Percentiles rank a stretch among this genome's conserved stretches.
These are phyloP conservation scores for Exobasidium rhododendri DNA, from an alignment of 1,284 basidiomycete species.

Conservation along the genomic window DNA sequence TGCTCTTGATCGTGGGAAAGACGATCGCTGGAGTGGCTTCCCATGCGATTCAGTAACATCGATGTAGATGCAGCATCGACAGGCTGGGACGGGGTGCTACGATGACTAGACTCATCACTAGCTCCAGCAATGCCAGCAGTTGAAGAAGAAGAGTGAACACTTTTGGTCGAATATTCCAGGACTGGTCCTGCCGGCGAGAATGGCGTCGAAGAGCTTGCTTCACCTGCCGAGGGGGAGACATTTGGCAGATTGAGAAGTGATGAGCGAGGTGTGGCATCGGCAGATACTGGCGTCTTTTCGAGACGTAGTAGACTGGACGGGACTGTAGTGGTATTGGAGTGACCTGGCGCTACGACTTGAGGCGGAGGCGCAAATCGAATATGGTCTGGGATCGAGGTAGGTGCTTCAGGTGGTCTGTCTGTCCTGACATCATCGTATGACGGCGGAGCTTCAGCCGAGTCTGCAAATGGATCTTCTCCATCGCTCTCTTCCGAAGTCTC, in stretches of 20 bases:
- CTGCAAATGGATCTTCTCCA: constrained; percentile 19
- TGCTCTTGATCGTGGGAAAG: not conserved
- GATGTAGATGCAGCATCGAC: not conserved
- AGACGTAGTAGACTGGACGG: not conserved
- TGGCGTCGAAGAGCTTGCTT: not conserved
- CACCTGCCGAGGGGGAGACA: not conserved
- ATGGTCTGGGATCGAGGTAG: constrained; percentile 12
- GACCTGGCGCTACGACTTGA: not conserved
- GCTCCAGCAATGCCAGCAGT: not conserved
- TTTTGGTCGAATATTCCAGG: not conserved
- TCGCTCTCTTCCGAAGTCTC: constrained; percentile 7
- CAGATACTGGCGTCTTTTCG: not conserved
- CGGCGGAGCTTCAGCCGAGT: constrained; percentile 21
- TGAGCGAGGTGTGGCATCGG: not conserved
- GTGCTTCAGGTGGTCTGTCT: constrained; percentile 18
- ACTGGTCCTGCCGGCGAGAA: not conserved
- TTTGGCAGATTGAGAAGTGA: not conserved
- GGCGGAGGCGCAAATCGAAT: constrained; percentile 2
- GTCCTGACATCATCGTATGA: constrained; percentile 13
- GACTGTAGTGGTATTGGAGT: not conserved
- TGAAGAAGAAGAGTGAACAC: not conserved
- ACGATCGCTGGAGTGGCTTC: not conserved
- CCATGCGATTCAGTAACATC: not conserved
- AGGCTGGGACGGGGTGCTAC: not conserved
- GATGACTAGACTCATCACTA: not conserved